Percentiles rank a stretch among this genome's conserved stretches.
Conservation (phyloP, 2,329 filamentous ascomycete genomes). For the Paracoccidioides brasiliensis region DNA sequence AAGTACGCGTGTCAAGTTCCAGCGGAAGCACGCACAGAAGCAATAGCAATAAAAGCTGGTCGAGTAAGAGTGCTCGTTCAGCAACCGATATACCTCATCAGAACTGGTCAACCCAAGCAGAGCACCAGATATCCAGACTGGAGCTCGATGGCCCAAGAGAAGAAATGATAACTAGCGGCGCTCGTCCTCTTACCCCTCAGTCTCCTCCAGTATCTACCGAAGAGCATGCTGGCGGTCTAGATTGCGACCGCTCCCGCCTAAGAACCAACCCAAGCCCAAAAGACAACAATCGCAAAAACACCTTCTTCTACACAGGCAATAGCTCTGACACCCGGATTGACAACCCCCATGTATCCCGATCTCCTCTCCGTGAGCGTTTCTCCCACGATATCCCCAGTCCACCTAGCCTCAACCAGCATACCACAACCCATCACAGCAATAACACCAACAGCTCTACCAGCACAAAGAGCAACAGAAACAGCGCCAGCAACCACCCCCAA, state of each 20-base stretch:
- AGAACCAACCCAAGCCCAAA: neutral
- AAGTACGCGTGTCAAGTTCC: neutral
- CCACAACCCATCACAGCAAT: neutral
- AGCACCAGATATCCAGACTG: neutral
- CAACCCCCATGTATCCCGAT: neutral
- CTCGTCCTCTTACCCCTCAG: neutral
- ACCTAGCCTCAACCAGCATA: neutral
- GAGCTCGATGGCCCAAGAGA: neutral
- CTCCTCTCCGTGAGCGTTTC: neutral
- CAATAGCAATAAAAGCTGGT: constrained; percentile 1
- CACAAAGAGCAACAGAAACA: neutral
- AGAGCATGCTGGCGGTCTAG: neutral
- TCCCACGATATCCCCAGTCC: constrained; percentile 4
- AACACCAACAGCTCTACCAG: neutral
- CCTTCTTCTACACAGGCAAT: neutral
- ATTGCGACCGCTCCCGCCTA: neutral
- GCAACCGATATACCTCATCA: neutral
- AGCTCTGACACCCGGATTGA: neutral
- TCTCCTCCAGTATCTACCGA: neutral
- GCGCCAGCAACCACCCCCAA: constrained; percentile 7
- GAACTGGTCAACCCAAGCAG: neutral
- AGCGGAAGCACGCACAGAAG: neutral
- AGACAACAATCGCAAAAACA: constrained; percentile 1
- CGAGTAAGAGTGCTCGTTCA: constrained; percentile 1
- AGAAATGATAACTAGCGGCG: neutral